phyloP scores from a whole-genome alignment of 208 protist species.

The Acanthamoeba castellanii region DNA sequence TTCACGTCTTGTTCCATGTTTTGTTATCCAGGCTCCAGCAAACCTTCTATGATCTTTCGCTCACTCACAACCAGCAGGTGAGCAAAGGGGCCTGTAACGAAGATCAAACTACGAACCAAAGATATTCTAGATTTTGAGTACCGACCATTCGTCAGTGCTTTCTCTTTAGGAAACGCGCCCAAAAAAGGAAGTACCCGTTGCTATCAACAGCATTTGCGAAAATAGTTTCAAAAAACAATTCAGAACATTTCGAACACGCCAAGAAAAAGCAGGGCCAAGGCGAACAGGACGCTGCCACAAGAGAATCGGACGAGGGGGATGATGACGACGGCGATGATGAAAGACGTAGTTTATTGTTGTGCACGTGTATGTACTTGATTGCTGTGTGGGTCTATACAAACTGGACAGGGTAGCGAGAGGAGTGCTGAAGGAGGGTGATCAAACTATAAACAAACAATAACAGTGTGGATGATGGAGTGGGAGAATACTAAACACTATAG shows the following conservation, averaged over 20 bases:
- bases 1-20: not conserved
- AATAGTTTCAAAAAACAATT: not conserved
- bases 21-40: too few species aligned
- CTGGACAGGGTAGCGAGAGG: not conserved
- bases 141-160: too few species aligned
- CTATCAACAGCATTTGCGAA: not conserved
- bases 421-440: not conserved
- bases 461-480: not conserved
- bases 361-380: not conserved
- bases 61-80: too few species aligned
- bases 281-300: too few species aligned
- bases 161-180: too few species aligned
- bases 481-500: not conserved
- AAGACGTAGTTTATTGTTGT: not conserved
- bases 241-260: not conserved
- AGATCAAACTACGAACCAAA: too few species aligned
- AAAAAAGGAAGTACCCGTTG: not conserved
- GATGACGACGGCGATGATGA: too few species aligned
- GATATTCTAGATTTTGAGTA: too few species aligned
- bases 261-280: not conserved
- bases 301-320: too few species aligned
- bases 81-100: too few species aligned
- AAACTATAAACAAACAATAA: slow-evolving; percentile 33
- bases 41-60: too few species aligned
- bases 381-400: not conserved